phyloP scores from a whole-genome alignment of 2,329 filamentous ascomycete genomes.

The Botryotinia globosa region DNA sequence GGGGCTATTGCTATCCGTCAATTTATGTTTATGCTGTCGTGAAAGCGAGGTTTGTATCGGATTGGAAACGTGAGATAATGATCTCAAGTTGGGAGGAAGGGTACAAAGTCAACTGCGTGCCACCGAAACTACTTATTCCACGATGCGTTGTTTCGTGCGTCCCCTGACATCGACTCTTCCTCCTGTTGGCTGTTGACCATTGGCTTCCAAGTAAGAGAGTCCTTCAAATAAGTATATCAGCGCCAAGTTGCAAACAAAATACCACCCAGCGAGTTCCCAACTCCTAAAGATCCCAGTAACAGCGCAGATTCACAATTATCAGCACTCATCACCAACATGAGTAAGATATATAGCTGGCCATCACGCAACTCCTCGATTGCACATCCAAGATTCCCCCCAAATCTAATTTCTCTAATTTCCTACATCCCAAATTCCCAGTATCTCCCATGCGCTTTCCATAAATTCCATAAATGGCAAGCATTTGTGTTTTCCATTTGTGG shows the following conservation, averaged over 20 bases:
- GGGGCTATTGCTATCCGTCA: not conserved
- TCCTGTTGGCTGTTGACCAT: not conserved
- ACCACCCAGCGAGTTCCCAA: not conserved
- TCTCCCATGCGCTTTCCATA: too few relatives aligned
- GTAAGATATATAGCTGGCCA: not conserved
- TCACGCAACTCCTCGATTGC: not conserved
- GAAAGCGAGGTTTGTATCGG: not conserved
- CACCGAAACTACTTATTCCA: not conserved
- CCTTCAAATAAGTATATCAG: not conserved
- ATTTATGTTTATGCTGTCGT: not conserved
- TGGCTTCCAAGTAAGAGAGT: not conserved
- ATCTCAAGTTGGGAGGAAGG: not conserved
- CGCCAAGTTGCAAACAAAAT: not conserved
- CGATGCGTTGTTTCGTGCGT: not conserved
- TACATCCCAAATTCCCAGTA: too few relatives aligned
- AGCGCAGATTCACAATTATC: not conserved
- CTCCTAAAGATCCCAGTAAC: not conserved
- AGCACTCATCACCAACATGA: too few relatives aligned
- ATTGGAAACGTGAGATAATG: not conserved
- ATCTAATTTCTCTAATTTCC: not conserved
- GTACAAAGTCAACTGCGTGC: not conserved
- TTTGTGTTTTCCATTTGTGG: not conserved
- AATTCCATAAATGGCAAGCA: not conserved
- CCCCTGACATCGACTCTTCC: not conserved
- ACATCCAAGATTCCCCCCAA: not conserved